Evolutionary conservation across 129 eudicot species (phyloP).

Genomic region (Rutidosis leptorrhynchoides): DNA sequence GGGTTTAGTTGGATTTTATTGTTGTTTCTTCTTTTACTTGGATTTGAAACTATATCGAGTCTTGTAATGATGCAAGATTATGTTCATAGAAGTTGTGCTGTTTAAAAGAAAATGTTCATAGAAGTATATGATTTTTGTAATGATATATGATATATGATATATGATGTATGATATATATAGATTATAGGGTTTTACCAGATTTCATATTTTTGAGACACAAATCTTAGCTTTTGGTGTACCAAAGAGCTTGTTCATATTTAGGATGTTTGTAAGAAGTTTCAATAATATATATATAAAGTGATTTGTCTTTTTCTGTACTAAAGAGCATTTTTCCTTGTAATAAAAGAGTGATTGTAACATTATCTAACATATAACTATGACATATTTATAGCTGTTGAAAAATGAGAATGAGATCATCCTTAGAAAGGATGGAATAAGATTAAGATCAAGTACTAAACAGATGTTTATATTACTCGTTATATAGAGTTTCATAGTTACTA

Average conservation of each 20-base stretch:
- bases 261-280: no score
- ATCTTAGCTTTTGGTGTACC: neutral
- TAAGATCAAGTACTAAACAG: no score
- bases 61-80: neutral
- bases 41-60: neutral
- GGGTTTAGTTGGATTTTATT: constrained; percentile 10
- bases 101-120: neutral
- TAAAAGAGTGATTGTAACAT: neutral
- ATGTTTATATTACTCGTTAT: no score
- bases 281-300: no score
- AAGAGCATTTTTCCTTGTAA: neutral
- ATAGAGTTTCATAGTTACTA: neutral
- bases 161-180: neutral
- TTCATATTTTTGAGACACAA: neutral
- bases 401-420: neutral
- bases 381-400: neutral
- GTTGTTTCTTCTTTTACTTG: neutral
- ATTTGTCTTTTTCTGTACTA: neutral
- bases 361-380: no score
- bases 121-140: neutral
- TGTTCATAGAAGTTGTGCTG: constrained; percentile 10
- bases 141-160: neutral
- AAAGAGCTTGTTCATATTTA: no score
- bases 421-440: no score
- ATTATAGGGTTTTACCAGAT: neutral